phyloP scores from a whole-genome alignment of 441 rosid species.

The Flueggea neowawraea region DNA sequence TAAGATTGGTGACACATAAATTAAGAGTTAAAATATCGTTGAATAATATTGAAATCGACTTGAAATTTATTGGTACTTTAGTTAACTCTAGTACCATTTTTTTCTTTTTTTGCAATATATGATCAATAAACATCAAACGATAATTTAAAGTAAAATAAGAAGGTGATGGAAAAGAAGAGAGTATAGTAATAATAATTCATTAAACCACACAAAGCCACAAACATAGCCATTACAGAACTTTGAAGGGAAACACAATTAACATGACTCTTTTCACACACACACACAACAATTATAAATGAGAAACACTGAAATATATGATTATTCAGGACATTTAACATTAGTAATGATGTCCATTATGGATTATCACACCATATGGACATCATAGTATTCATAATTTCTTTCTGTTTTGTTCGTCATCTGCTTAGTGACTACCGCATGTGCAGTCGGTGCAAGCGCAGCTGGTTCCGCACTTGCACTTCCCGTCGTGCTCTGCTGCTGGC shows the following conservation, averaged over 20 bases:
- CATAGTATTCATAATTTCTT: neutral
- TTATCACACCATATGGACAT: no score
- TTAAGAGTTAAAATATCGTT: no score
- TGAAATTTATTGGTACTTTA: no score
- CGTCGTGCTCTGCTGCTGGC: slow-evolving; percentile 50
- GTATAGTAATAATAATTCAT: slow-evolving; percentile 22
- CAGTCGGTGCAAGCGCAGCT: slow-evolving; percentile 59
- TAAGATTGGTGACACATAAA: no score
- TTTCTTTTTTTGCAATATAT: no score
- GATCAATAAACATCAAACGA: no score
- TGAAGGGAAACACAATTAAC: slow-evolving; percentile 3
- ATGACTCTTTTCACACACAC: neutral
- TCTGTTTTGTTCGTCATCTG: neutral
- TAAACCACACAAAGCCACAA: slow-evolving; percentile 17
- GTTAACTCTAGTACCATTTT: no score
- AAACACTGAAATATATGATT: slow-evolving; percentile 3
- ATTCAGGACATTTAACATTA: slow-evolving; percentile 11
- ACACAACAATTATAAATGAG: neutral
- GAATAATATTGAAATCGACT: no score
- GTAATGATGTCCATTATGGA: no score
- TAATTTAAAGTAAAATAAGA: no score
- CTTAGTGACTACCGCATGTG: slow-evolving; percentile 52
- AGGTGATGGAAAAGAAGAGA: neutral
- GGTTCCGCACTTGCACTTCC: slow-evolving; percentile 78
- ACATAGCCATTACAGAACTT: slow-evolving; percentile 22